These are phyloP conservation scores for Nannizziopsis barbatae DNA, from an alignment of 2,329 filamentous ascomycete species.

Conservation along the genomic window DNA sequence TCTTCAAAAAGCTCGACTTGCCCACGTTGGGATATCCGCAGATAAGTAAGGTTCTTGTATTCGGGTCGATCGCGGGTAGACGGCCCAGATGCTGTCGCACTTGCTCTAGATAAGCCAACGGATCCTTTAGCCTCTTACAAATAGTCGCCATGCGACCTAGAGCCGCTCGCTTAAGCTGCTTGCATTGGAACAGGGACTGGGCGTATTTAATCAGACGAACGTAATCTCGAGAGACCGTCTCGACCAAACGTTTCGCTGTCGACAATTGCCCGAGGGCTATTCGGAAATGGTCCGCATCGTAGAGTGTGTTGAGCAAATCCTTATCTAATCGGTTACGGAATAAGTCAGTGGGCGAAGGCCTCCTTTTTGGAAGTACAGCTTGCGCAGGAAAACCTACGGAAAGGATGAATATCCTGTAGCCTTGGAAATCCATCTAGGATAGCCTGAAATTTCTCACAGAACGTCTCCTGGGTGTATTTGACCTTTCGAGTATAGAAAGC, in stretches of 20 bases:
- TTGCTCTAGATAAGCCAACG: constrained; percentile 89
- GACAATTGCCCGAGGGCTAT: constrained; percentile 94
- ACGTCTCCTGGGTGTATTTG: constrained; percentile 96
- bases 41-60: constrained; percentile 88
- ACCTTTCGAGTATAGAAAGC: constrained; percentile 95
- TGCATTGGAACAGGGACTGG: constrained; percentile 95
- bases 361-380: constrained; percentile 15
- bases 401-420: constrained; percentile 87
- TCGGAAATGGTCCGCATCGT: constrained; percentile 95
- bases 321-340: constrained; percentile 41
- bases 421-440: constrained; percentile 91
- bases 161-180: constrained; percentile 92
- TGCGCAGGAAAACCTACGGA: constrained; percentile 47
- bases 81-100: constrained; percentile 93
- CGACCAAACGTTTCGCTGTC: constrained; percentile 90
- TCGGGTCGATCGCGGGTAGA: constrained; percentile 96
- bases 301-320: constrained; percentile 90
- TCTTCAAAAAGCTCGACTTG: constrained; percentile 91
- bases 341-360: background rate
- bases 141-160: constrained; percentile 98
- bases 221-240: constrained; percentile 92
- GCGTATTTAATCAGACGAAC: constrained; percentile 94
- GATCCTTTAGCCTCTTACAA: constrained; percentile 86
- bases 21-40: constrained; percentile 97
- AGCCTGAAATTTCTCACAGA: constrained; percentile 79